Evolutionary conservation across 257 asterid species (phyloP).

Genomic region (Thymus mandschuricus): DNA sequence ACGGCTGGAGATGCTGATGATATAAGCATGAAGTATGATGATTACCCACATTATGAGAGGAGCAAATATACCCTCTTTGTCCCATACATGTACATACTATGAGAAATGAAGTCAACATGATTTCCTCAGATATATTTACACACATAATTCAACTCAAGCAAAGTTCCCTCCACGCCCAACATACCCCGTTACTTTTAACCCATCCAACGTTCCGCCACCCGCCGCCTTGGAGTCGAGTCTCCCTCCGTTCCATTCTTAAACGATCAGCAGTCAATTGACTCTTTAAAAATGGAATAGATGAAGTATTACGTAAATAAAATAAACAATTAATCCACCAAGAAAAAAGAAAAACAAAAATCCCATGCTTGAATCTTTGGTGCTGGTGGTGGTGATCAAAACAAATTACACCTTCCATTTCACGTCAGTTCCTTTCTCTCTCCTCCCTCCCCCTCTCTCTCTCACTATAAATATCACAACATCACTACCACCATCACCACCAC

Average conservation of each 20-base stretch:
- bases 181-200: conserved; percentile 26
- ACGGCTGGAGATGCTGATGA: conserved; percentile 43
- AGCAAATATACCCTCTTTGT: conserved; percentile 2
- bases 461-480: conserved; percentile 53
- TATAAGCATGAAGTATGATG: conserved; percentile 56
- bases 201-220: conserved; percentile 30
- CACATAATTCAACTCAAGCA: not conserved
- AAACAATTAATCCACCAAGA: no score
- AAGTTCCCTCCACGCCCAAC: conserved; percentile 32
- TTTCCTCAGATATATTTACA: not conserved
- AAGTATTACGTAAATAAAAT: no score
- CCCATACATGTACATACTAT: conserved; percentile 27
- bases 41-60: conserved; percentile 24
- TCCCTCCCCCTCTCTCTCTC: conserved; percentile 32
- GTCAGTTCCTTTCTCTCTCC: conserved; percentile 43
- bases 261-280: no score
- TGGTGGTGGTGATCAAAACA: conserved; percentile 42
- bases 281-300: no score
- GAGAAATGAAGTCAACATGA: conserved; percentile 29
- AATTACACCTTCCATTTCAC: conserved; percentile 65
- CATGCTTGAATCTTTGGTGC: conserved; percentile 36
- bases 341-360: conserved; percentile 5
- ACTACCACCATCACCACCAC: conserved; percentile 16
- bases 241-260: no score
- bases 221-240: conserved; percentile 10